Evolutionary conservation across 2,329 filamentous ascomycete species (phyloP).

Genomic region (Dendryphion nanum): DNA sequence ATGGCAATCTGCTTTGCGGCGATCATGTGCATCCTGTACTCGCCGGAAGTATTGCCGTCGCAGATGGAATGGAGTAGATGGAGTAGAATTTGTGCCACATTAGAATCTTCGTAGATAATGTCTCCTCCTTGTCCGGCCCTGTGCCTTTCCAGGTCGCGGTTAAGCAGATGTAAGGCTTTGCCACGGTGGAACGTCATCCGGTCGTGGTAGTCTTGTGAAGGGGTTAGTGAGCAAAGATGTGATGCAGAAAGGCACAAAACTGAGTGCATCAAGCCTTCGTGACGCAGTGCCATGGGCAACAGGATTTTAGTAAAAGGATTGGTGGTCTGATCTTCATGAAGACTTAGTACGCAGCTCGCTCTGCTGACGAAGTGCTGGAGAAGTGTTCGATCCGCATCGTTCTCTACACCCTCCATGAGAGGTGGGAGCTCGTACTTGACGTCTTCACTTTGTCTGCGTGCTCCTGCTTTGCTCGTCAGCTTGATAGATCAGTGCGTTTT

Average conservation of each 20-base stretch:
- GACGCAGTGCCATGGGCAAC: constrained; percentile 74
- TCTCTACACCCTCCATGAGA: constrained; percentile 80
- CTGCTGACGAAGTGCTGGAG: constrained; percentile 80
- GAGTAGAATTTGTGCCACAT: constrained; percentile 60
- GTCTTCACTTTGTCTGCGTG: constrained; percentile 33
- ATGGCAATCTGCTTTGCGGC: constrained; percentile 71
- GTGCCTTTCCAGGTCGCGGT: constrained; percentile 40
- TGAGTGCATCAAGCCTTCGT: constrained; percentile 86
- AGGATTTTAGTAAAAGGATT: constrained; percentile 87
- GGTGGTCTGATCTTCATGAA: constrained; percentile 70
- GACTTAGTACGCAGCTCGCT: constrained; percentile 76
- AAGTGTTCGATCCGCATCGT: constrained; percentile 73
- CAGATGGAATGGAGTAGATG: constrained; percentile 62
- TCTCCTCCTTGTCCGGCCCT: constrained; percentile 36
- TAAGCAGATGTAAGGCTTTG: constrained; percentile 51
- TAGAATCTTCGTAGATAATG: constrained; percentile 53
- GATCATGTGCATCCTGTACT: constrained; percentile 77
- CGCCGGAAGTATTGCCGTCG: constrained; percentile 61
- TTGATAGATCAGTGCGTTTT: constrained; percentile 14
- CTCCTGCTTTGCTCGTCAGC: too few species aligned
- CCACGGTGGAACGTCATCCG: constrained; percentile 46
- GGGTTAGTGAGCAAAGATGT: constrained; percentile 59
- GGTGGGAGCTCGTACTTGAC: constrained; percentile 50
- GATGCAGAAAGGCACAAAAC: constrained; percentile 80
- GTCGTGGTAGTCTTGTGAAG: constrained; percentile 51